Evolutionary conservation across 805 yeast species (phyloP).

Genomic region (Cyberlindnera maritima): DNA sequence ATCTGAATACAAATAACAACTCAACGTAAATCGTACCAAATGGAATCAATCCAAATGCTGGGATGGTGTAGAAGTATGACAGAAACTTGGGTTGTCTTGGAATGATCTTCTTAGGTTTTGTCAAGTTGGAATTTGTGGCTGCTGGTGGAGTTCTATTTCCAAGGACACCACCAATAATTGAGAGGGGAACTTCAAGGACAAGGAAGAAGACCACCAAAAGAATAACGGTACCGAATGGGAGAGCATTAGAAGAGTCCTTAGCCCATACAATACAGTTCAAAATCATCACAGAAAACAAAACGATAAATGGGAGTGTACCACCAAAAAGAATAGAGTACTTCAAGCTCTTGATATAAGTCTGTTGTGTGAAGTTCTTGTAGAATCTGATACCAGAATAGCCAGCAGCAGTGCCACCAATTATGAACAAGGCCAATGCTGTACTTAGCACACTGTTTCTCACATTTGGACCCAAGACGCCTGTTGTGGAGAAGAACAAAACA

Average conservation of each 20-base stretch:
- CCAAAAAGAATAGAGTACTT: conserved; percentile 43
- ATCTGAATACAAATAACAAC: conserved; percentile 64
- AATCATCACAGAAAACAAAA: conserved; percentile 48
- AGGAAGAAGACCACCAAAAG: conserved; percentile 58
- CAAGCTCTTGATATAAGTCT: conserved; percentile 15
- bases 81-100: conserved; percentile 36
- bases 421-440: conserved; percentile 56
- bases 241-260: conserved; percentile 66
- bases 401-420: conserved; percentile 69
- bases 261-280: conserved; percentile 75
- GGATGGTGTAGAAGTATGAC: conserved; percentile 28
- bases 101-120: conserved; percentile 23
- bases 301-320: conserved; percentile 43
- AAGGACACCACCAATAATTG: conserved; percentile 65
- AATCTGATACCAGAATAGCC: conserved; percentile 70
- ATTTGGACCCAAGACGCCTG: conserved; percentile 59
- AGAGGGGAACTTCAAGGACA: conserved; percentile 69
- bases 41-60: conserved; percentile 69
- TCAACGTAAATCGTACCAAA: conserved; percentile 82
- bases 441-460: conserved; percentile 67
- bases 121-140: conserved; percentile 16
- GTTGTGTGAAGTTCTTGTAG: conserved; percentile 51
- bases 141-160: conserved; percentile 36
- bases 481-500: conserved; percentile 54
- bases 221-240: conserved; percentile 75